These are phyloP conservation scores for Asterochloris erici DNA, from an alignment of 139 green algal genomes.

Conservation along the genomic window DNA sequence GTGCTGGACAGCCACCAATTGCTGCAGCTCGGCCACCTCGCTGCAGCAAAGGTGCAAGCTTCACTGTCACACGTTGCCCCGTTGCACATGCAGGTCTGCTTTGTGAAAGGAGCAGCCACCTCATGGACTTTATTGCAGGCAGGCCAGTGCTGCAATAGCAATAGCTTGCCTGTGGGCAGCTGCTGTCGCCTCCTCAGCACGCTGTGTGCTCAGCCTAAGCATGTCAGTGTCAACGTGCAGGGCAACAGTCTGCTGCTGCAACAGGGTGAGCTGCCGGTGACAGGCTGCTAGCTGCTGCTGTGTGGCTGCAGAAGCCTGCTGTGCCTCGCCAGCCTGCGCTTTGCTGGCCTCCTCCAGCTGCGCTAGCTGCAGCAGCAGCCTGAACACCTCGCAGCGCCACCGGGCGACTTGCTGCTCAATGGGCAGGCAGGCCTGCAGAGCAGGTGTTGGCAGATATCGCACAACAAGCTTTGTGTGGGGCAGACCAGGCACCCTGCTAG, in stretches of 20 bases:
- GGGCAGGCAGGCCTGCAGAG: not conserved
- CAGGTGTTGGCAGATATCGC: not conserved
- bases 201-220: too few species aligned
- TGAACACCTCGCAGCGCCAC: slow-evolving; percentile 12
- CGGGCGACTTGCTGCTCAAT: slow-evolving; percentile 1
- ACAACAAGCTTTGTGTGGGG: not conserved
- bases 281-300: not conserved
- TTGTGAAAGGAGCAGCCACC: not conserved
- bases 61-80: too few species aligned
- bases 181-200: not conserved
- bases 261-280: not conserved
- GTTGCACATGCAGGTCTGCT: not conserved
- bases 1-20: not conserved
- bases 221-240: too few species aligned
- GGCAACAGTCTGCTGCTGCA: not conserved
- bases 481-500: too few species aligned
- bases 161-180: not conserved
- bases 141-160: not conserved
- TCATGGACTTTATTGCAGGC: not conserved
- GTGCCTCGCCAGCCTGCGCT: not conserved
- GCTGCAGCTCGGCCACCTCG: not conserved
- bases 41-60: too few species aligned
- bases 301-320: not conserved
- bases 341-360: not conserved
- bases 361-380: slow-evolving; percentile 5